These are phyloP conservation scores for Vaccinium corymbosum DNA, from an alignment of 148 eudicot genomes.

Conservation along the genomic window DNA sequence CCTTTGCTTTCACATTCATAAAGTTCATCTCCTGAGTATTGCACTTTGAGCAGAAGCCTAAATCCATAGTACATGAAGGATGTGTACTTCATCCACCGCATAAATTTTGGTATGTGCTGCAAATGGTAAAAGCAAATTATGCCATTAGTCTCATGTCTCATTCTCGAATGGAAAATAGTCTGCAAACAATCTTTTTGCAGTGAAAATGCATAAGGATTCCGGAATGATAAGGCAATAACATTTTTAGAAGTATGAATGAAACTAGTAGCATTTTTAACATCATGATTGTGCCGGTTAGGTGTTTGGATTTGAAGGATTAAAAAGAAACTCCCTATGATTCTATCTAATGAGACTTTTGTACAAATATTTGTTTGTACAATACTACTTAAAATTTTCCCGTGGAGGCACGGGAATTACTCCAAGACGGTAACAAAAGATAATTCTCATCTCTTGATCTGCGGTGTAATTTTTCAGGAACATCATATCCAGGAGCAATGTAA, in stretches of 20 bases:
- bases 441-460: not conserved
- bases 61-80: slow-evolving; percentile 92
- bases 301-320: not conserved
- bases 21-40: slow-evolving; percentile 72
- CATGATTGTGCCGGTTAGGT: not conserved
- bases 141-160: not conserved
- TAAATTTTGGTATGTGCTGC: slow-evolving; percentile 93
- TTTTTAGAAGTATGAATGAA: not conserved
- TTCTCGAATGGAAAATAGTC: not conserved
- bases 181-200: no score
- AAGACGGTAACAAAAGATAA: not conserved
- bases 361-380: not conserved
- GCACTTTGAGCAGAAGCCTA: slow-evolving; percentile 59
- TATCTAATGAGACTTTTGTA: not conserved
- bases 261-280: not conserved
- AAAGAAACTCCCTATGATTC: not conserved
- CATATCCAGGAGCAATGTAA: not conserved
- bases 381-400: not conserved
- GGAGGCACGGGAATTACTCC: not conserved
- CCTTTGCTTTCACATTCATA: slow-evolving; percentile 74
- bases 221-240: not conserved
- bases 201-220: no score
- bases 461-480: not conserved
- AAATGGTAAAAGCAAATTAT: not conserved
- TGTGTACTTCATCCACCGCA: slow-evolving; percentile 84